A percentile compares a stretch with the other conserved stretches of the same genome.
Evolutionary conservation across 108 stramenopile species (phyloP).

Genomic region (Conticribra guillardii): DNA sequence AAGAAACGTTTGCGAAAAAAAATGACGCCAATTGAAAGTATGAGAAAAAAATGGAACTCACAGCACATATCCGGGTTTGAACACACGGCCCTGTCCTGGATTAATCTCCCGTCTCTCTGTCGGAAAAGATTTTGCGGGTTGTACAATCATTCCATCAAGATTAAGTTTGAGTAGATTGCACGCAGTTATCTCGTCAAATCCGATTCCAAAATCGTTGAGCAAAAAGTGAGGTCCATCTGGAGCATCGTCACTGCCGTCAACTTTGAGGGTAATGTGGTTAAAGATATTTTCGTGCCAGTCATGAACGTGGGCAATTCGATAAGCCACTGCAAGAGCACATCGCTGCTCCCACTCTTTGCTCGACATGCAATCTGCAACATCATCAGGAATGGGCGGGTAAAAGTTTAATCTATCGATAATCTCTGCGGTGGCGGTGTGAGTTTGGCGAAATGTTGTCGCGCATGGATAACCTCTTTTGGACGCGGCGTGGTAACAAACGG

Average conservation of each 20-base stretch:
- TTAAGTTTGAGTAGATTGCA: conserved; percentile 48
- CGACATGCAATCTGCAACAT: conserved; percentile 26
- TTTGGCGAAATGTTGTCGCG: neutral
- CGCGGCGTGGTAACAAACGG: too few species aligned
- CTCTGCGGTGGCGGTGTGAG: neutral
- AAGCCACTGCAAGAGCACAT: conserved; percentile 47
- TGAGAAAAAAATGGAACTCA: too few species aligned
- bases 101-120: conserved; percentile 37
- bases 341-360: conserved; percentile 43
- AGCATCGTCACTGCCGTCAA: conserved; percentile 41
- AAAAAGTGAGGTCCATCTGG: conserved; percentile 44
- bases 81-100: conserved; percentile 38
- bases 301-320: conserved; percentile 45
- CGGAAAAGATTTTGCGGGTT: conserved; percentile 15
- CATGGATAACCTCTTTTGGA: too few species aligned
- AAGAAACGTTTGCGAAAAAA: too few species aligned
- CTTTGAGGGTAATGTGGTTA: conserved; percentile 55
- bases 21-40: too few species aligned
- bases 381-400: conserved; percentile 34
- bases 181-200: conserved; percentile 53
- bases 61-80: conserved; percentile 51
- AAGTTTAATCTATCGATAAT: conserved; percentile 6
- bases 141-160: conserved; percentile 40
- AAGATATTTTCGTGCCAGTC: conserved; percentile 52
- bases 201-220: conserved; percentile 45